Percentiles rank a stretch among this genome's conserved stretches.
Evolutionary conservation across 2,329 filamentous ascomycete species (phyloP).

Genomic region (Ophiostoma himal-ulmi): DNA sequence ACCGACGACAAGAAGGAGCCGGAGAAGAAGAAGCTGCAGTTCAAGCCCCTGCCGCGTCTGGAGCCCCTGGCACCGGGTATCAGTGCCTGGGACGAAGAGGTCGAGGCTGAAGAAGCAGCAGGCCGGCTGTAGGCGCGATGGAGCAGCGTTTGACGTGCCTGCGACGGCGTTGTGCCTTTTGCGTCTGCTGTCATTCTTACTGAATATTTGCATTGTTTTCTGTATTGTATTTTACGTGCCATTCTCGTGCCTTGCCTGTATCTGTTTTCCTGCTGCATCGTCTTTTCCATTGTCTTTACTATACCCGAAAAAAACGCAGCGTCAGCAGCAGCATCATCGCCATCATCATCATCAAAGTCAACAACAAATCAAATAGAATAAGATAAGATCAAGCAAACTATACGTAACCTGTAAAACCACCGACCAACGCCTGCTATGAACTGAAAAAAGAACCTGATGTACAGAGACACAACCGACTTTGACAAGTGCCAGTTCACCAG

Average conservation of each 20-base stretch:
- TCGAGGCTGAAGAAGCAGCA: slow-evolving; percentile 43
- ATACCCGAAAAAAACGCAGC: slow-evolving; percentile 4
- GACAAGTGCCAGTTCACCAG: slow-evolving; percentile 35
- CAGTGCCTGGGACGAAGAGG: slow-evolving; percentile 54
- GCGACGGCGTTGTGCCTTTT: neutral
- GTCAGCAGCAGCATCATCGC: neutral
- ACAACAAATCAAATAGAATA: neutral
- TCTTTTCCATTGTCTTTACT: neutral
- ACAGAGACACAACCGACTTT: slow-evolving; percentile 10
- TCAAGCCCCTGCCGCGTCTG: slow-evolving; percentile 20
- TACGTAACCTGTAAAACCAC: neutral
- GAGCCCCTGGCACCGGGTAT: slow-evolving; percentile 37
- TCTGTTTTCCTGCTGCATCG: neutral
- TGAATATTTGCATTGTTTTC: neutral
- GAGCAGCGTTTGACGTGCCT: neutral
- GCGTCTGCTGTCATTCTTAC: neutral
- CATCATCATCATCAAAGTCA: neutral
- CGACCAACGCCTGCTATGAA: neutral
- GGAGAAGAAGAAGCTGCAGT: slow-evolving; percentile 22
- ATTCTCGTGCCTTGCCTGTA: neutral
- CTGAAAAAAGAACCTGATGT: neutral
- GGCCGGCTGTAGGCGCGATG: slow-evolving; percentile 5
- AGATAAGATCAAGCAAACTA: neutral
- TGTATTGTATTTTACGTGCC: neutral
- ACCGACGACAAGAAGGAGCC: slow-evolving; percentile 20